These are phyloP conservation scores for Solanum piurae DNA, from an alignment of 257 asterid species.

Conservation along the genomic window DNA sequence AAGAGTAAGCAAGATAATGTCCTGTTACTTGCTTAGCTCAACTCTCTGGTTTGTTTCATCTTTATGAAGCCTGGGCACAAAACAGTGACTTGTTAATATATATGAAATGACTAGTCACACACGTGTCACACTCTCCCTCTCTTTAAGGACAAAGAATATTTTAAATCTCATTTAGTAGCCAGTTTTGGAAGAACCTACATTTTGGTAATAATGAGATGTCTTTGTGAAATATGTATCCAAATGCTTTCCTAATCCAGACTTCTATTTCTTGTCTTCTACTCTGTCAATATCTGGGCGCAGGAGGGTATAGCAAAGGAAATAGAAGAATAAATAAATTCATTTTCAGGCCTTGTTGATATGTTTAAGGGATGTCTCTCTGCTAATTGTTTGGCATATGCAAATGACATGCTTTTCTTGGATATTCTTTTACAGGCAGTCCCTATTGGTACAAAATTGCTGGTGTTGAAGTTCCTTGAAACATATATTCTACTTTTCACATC, in stretches of 20 bases:
- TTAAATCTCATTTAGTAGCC: not conserved
- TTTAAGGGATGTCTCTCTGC: not conserved
- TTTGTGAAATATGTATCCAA: not conserved
- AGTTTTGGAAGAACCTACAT: not conserved
- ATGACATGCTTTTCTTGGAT: conserved; percentile 14
- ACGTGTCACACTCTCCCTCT: not conserved
- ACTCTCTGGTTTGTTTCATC: not conserved
- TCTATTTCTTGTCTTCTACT: not conserved
- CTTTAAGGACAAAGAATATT: not conserved
- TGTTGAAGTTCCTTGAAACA: conserved; percentile 67
- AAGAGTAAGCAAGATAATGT: not conserved
- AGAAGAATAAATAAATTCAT: not conserved
- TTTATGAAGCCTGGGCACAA: not conserved
- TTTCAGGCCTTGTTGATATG: not conserved
- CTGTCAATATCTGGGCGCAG: not conserved
- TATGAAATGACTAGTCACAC: not conserved
- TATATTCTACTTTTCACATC: conserved; percentile 58
- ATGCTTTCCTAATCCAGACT: not conserved
- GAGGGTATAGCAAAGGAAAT: not conserved
- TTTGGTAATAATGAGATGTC: not conserved
- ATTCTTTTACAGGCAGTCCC: conserved; percentile 53
- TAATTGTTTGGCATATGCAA: not conserved
- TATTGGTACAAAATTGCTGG: conserved; percentile 71
- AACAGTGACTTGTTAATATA: not conserved
- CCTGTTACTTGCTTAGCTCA: not conserved